Evolutionary conservation across 1,139 yeast genomes (phyloP), one percentile per base, ranked within the genome.

Genomic region (Debaryomyces nepalensis): DNA sequence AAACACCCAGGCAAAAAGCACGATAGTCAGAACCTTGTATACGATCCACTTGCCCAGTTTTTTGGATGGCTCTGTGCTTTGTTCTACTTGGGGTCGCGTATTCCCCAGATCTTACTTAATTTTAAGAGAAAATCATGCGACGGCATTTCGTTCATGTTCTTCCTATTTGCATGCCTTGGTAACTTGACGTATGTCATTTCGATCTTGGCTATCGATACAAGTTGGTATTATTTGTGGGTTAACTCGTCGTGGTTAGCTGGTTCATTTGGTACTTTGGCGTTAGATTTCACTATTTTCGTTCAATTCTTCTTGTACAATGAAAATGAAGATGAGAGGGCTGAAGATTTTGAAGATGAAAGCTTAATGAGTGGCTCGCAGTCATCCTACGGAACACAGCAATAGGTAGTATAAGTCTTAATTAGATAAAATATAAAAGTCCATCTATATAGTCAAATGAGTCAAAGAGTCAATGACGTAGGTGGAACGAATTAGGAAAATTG

Each of bases 191-290:
- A 89, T 55, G 96, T 91, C 31, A 77, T 88, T 20, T 86, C 95
- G 11, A 91, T 91, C 44, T 68, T 91, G 40, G 77, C 86, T 33
- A 87, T 90, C 35, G 89, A 88, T 51, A 70, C 83, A 42, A 82
- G 89, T 43, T 73, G 77, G 60, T 71, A 79, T 46, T 91, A 88
- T 54, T 63, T 91, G 29, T 61, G 87, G 58, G 85, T 91, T 38
- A 93, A 91, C 62, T 80, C 90, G 5, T 85, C 96, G 16, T 93
- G 99, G 99, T 73, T 93, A 45, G 82, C 91, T 2, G 99, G 99
- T 0, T 84, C 95, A 29, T 74, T 86, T 37, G 99, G 99, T 5
- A 91, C 99, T 4, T 73, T 93, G 52, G 69, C 77, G 2, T 76
- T 91, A 64, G 99, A 93, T 63, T 84, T 89, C 49, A 73, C 86